A percentile compares a stretch with the other conserved stretches of the same genome.
These are phyloP conservation scores for Blastocystis sp. DNA, from an alignment of 352 stramenopile species.

Conservation along the genomic window DNA sequence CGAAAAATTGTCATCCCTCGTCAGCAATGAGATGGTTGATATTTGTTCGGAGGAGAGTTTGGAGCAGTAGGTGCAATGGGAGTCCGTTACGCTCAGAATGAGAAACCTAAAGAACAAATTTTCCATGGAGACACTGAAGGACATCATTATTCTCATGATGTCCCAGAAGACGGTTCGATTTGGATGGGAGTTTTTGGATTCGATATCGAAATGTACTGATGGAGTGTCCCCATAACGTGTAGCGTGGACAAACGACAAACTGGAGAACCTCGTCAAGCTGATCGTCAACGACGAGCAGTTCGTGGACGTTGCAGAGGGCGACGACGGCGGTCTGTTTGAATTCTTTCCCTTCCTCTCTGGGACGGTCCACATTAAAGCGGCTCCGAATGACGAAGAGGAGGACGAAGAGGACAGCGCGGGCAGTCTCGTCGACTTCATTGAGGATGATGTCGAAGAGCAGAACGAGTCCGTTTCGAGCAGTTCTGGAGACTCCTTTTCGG, in stretches of 20 bases:
- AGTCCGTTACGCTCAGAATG: neutral
- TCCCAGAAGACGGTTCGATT: neutral
- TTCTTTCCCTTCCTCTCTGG: constrained; percentile 16
- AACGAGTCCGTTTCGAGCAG: neutral
- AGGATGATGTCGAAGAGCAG: constrained; percentile 18
- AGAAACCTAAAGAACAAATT: constrained; percentile 29
- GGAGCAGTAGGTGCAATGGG: neutral
- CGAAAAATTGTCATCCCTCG: neutral
- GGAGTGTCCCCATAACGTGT: neutral
- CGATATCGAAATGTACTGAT: neutral
- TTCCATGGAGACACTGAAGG: neutral
- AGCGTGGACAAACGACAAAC: constrained; percentile 48
- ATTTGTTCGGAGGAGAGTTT: constrained; percentile 47
- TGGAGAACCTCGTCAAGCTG: constrained; percentile 29
- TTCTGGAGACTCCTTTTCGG: neutral
- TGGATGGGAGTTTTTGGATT: constrained; percentile 8
- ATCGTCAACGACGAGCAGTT: constrained; percentile 33
- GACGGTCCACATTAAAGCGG: neutral
- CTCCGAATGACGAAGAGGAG: neutral
- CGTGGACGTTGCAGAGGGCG: neutral
- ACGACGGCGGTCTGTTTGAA: constrained; percentile 4
- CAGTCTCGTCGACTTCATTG: constrained; percentile 54
- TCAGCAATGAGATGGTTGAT: constrained; percentile 46
- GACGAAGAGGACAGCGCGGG: neutral
- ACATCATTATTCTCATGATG: constrained; percentile 46